A percentile compares a stretch with the other conserved stretches of the same genome.
These are phyloP conservation scores for Sugiyamaella pinicola DNA, from an alignment of 1,139 yeast genomes.

Conservation along the genomic window DNA sequence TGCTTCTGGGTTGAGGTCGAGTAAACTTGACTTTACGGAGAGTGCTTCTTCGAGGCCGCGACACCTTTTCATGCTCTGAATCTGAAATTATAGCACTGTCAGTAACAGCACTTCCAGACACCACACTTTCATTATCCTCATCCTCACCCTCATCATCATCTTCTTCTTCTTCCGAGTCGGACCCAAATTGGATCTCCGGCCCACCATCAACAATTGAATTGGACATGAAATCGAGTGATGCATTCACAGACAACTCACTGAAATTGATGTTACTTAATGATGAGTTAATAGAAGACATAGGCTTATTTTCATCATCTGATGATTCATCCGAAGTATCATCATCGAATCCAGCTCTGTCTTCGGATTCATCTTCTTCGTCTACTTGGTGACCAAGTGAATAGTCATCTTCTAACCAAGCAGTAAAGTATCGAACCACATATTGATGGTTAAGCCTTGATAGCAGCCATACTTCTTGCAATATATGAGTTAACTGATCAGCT, in stretches of 20 bases:
- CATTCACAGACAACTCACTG: slow-evolving; percentile 19
- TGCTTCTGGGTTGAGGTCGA: slow-evolving; percentile 45
- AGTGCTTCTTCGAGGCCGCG: slow-evolving; percentile 3
- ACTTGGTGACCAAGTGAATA: slow-evolving; percentile 36
- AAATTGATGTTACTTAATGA: slow-evolving; percentile 15
- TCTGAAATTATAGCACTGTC: neutral
- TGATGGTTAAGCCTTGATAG: slow-evolving; percentile 92
- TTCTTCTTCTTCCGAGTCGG: slow-evolving; percentile 29
- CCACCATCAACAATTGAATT: slow-evolving; percentile 35
- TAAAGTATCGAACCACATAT: slow-evolving; percentile 92
- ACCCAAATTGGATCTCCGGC: slow-evolving; percentile 39
- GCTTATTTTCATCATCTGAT: slow-evolving; percentile 14
- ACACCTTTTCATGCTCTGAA: slow-evolving; percentile 18
- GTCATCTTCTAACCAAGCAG: slow-evolving; percentile 93
- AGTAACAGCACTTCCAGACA: slow-evolving; percentile 4
- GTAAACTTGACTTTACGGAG: slow-evolving; percentile 9
- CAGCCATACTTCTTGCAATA: slow-evolving; percentile 86
- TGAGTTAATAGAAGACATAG: slow-evolving; percentile 5
- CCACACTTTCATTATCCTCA: slow-evolving; percentile 27
- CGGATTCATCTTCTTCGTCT: slow-evolving; percentile 34
- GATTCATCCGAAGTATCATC: slow-evolving; percentile 28
- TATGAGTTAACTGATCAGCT: slow-evolving; percentile 73
- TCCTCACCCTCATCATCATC: slow-evolving; percentile 20
- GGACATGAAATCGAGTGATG: slow-evolving; percentile 39
- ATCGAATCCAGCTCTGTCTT: slow-evolving; percentile 26